Conservation (phyloP, 192 early-diverging fungal species). For the Backusella liffmaniae region DNA sequence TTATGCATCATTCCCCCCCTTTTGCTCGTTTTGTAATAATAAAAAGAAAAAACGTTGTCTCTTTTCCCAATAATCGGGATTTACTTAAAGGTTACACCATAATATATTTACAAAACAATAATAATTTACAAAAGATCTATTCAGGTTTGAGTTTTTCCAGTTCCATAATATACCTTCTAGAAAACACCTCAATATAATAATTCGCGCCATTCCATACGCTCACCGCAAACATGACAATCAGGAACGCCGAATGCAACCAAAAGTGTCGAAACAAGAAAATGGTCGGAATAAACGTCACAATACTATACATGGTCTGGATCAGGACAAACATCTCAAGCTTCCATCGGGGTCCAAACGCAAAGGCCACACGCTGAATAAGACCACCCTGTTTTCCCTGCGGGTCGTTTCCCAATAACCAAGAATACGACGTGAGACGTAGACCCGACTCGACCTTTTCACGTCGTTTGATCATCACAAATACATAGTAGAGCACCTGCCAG, state of each 20-base stretch:
- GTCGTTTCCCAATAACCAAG: slow-evolving; percentile 55
- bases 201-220: slow-evolving; percentile 64
- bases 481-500: slow-evolving; percentile 28
- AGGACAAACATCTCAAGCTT: slow-evolving; percentile 58
- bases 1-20: too few species aligned
- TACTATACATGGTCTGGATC: slow-evolving; percentile 52
- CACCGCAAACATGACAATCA: slow-evolving; percentile 48
- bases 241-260: slow-evolving; percentile 49
- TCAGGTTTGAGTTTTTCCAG: slow-evolving; percentile 14
- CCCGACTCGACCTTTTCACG: slow-evolving; percentile 33
- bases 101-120: too few species aligned
- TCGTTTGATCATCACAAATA: slow-evolving; percentile 27
- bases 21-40: too few species aligned
- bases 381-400: slow-evolving; percentile 28
- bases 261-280: slow-evolving; percentile 51
- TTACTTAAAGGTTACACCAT: too few species aligned
- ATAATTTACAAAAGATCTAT: background rate
- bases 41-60: too few species aligned
- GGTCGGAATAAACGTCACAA: slow-evolving; percentile 46
- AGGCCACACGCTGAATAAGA: slow-evolving; percentile 37
- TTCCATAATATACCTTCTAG: slow-evolving; percentile 45
- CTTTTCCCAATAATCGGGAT: too few species aligned
- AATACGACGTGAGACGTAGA: slow-evolving; percentile 53
- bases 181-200: slow-evolving; percentile 72
- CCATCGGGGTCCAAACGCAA: slow-evolving; percentile 47